Evolutionary conservation across 75 land plant genomes (phyloP), one percentile per base, ranked within the genome.

Genomic region (Picea sitchensis): DNA sequence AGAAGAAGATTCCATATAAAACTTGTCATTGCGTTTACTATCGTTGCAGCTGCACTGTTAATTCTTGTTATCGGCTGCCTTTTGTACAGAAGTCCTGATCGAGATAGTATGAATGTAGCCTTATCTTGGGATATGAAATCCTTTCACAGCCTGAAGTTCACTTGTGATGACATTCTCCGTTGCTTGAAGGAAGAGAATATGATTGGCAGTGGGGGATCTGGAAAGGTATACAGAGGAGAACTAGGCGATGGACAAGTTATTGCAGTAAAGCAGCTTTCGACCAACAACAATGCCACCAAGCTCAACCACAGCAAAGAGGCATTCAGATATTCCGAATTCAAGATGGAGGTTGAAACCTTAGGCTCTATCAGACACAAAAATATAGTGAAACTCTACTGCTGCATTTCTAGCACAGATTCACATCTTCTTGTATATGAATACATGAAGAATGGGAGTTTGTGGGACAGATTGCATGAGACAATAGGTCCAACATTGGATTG

Each of bases 211-310:
- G 98, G 98, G 26, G 93, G 93, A 20, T 89, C 98, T 12, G 98
- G 98, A 44, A 93, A 90, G 34, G 98, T 95, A 8, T 95, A 95
- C 88, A 88, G 81, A 79, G 85, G 87, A 51, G 88, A 83, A 14
- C 63, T 95, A 76, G 82, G 83, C 67, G 90, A 80, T 73, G 92
- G 93, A 3, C 86, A 87, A 64, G 65, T 51, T 31, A 90, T 95
- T 14, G 95, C 98, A n/a, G 93, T 95, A 69, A 96, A 96, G 85
- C 90, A 93, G 85, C 84, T 96, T n/a, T 84, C 86, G 91, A 82
- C 80, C 41, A 73, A 62, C n/a, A n/a, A n/a, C n/a, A n/a, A n/a
- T n/a, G n/a, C n/a, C n/a, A n/a, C n/a, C n/a, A n/a, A n/a, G n/a
- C n/a, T n/a, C n/a, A n/a, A n/a, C n/a, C n/a, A n/a, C n/a, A n/a